Evolutionary conservation across 2,329 filamentous ascomycete genomes (phyloP).

Genomic region (Alternaria ventricosa): DNA sequence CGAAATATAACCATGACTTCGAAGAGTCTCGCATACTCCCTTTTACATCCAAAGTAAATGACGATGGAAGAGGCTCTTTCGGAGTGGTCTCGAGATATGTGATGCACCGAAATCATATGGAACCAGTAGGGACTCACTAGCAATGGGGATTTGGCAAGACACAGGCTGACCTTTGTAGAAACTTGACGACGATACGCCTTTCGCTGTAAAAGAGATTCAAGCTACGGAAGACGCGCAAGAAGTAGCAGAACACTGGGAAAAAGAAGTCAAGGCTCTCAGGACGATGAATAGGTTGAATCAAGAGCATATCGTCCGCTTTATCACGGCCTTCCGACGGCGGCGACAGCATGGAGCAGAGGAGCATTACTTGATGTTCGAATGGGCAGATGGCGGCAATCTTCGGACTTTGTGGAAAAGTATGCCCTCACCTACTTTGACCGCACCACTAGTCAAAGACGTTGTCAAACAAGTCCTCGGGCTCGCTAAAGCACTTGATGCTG

Average conservation of each 20-base stretch:
- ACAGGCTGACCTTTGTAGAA: neutral
- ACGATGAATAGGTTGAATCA: conserved; percentile 24
- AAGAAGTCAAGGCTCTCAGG: conserved; percentile 16
- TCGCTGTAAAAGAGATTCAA: conserved; percentile 24
- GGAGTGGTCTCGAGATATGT: conserved; percentile 12
- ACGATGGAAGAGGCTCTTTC: conserved; percentile 7
- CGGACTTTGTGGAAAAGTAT: conserved; percentile 17
- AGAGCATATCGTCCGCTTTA: conserved; percentile 23
- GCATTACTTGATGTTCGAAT: conserved; percentile 29
- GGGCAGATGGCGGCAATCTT: conserved; percentile 32
- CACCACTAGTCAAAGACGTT: neutral
- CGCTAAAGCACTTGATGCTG: conserved; percentile 26
- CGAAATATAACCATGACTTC: neutral
- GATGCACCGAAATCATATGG: conserved; percentile 14
- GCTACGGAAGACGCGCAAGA: conserved; percentile 3
- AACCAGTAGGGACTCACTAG: neutral
- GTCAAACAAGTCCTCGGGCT: conserved; percentile 20
- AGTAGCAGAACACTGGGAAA: conserved; percentile 13
- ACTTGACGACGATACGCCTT: neutral
- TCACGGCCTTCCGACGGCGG: conserved; percentile 19
- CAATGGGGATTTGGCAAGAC: neutral
- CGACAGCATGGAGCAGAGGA: neutral
- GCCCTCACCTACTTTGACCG: conserved; percentile 9
- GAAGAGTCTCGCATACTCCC: conserved; percentile 3
- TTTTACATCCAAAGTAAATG: neutral